Evolutionary conservation across 768 basidiomycete genomes (phyloP).

Genomic region (Phlegmacium glaucopus): DNA sequence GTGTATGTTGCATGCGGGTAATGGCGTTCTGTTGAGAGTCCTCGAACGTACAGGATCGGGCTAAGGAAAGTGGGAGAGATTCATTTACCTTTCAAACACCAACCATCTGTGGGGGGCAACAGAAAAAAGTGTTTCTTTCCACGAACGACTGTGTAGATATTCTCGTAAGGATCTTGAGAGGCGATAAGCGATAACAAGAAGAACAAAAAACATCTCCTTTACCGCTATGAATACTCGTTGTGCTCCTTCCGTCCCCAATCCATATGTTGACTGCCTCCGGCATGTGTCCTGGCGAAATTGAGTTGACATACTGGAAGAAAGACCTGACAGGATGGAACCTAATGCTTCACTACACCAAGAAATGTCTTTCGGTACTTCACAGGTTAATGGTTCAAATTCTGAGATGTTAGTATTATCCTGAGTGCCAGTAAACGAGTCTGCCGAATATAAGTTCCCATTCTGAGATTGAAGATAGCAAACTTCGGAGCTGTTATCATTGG

Average conservation of each 20-base stretch:
- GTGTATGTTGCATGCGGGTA: slow-evolving; percentile 69
- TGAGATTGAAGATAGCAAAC: slow-evolving; percentile 85
- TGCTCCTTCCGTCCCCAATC: slow-evolving; percentile 77
- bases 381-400: slow-evolving; percentile 60
- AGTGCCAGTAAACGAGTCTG: slow-evolving; percentile 32
- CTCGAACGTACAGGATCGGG: not conserved
- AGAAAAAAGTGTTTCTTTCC: slow-evolving; percentile 86
- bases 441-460: slow-evolving; percentile 80
- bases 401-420: slow-evolving; percentile 28
- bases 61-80: not conserved
- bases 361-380: slow-evolving; percentile 68
- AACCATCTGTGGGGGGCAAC: slow-evolving; percentile 86
- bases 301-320: not conserved
- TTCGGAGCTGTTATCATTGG: slow-evolving; percentile 27
- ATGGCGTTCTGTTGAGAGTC: slow-evolving; percentile 34
- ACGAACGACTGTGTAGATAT: slow-evolving; percentile 84
- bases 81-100: slow-evolving; percentile 68
- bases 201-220: slow-evolving; percentile 9
- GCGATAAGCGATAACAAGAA: not conserved
- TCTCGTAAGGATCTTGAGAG: slow-evolving; percentile 80
- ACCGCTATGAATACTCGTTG: slow-evolving; percentile 89
- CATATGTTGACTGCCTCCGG: slow-evolving; percentile 94
- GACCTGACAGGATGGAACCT: slow-evolving; percentile 41
- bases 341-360: slow-evolving; percentile 76
- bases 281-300: slow-evolving; percentile 37